Base-by-base conservation (phyloP, 768 basidiomycete genomes). In the Strobilomyces dryophilus region DNA sequence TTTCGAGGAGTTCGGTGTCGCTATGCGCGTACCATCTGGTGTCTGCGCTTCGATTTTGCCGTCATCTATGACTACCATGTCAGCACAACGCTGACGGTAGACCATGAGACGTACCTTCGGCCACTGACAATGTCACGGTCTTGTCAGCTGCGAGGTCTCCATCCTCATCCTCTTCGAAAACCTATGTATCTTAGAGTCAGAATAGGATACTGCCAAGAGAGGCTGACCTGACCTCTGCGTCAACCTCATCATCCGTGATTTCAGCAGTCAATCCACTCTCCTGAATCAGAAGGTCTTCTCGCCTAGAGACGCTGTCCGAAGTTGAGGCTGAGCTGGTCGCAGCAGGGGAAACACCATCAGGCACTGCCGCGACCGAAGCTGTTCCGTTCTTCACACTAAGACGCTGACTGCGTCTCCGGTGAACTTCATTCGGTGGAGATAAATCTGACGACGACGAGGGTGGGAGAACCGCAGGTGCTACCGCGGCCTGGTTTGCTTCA, bases 21-120 rank as follows among this genome's bases (percentile, higher is more conserved):
- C 83, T 29, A 99, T 85, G 15, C 93, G 83, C 0, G 95, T 98
- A 1, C 97, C 97, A 59, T 98, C 93, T 4, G 97, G 95, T 0
- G 97, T 98, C 67, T 97, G 92, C 2, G 95, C 97, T 65, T 94
- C 92, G 9, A 98, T 80, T 67, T 88, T 91, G n/a, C 88, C 85
- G 8, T 93, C 95, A 70, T 95, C 94, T 89, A 53, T 10, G 21
- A 42, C 17, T 29, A 2, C 49, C n/a, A 42, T n/a, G 46, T 62
- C 5, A 61, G 54, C 29, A 60, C 6, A 37, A 17, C 29, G 45
- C 41, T 3, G 15, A 17, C 29, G 46, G 17, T 26, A 24, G 39
- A 12, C 31, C 3, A 35, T 37, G 18, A 40, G n/a, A 62, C 74
- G 45, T 58, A 87, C 89, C 91, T 72, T 91, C 87, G 18, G 80